Evolutionary conservation across 768 basidiomycete species (phyloP), one percentile per base, ranked within the genome.

Genomic region (Phaffia tasmanica): DNA sequence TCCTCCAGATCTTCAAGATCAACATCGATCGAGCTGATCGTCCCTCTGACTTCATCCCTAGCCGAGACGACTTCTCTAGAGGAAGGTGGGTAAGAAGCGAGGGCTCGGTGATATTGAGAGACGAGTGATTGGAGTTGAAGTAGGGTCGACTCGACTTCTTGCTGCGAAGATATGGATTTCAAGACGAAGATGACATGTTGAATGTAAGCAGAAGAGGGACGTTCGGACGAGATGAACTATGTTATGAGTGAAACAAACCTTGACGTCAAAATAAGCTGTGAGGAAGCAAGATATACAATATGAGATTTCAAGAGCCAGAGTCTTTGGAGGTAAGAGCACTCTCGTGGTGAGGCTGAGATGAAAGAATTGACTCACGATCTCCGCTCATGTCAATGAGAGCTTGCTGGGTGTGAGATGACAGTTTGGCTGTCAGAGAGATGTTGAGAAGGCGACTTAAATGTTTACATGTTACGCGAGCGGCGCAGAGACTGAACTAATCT

Each of bases 1-100:
- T 90, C 89, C 59, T 95, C 92, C n/a, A 98, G 78, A 74, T 91
- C 91, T 68, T 91, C 89, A 27, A 94, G 74, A 77, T 97, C 93
- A 0, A 86, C 86, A 73, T 92, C 88, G 30, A 97, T 78, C 1
- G 85, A 78, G 0, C 83, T 81, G 11, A 98, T 81, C 1, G 87
- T 87, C 0, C 84, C 85, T 75, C 84, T 85, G 62, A 95, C 78
- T 86, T 89, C 74, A 4, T 75, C 67, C 72, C 63, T 68, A 2
- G 74, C 70, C 0, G 57, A 48, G 57, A 30, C 48, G 18, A 64
- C 23, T 8, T 51, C 53, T 1, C 50, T 18, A 18, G 53, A n/a
- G 18, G 63, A 48, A 5, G 42, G 1, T 3, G 63, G 29, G 2
- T n/a, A 25, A 53, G 57, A 29, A 4, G 57, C 21, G 4, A 60